Evolutionary conservation across 176 grass and related monocot species (phyloP).

Genomic region (Typha latifolia): DNA sequence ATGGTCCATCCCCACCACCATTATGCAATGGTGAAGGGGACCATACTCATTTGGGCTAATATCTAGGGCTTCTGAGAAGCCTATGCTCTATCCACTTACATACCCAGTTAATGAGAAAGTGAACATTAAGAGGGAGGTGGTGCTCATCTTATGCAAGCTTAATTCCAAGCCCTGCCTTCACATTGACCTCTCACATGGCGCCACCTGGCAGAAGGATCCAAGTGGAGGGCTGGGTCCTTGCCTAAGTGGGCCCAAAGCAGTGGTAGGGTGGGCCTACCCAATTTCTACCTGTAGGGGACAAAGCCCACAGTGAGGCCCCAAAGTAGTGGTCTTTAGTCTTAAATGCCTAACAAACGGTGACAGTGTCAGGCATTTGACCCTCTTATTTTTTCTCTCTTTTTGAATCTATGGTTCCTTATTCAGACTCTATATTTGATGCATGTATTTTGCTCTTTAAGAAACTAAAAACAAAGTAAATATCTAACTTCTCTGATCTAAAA

Average conservation of each 20-base stretch:
- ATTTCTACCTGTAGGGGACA: neutral
- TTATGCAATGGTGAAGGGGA: constrained; percentile 14
- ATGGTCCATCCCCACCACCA: constrained; percentile 12
- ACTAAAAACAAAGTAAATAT: too few species aligned
- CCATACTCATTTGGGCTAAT: constrained; percentile 19
- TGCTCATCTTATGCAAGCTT: too few species aligned
- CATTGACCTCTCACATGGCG: neutral
- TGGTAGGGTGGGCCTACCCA: neutral
- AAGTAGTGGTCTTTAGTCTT: neutral
- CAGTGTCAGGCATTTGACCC: neutral
- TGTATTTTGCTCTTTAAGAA: too few species aligned
- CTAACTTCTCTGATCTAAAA: too few species aligned
- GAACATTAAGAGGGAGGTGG: neutral
- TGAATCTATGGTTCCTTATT: too few species aligned
- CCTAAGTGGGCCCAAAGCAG: neutral
- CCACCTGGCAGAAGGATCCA: constrained; percentile 14
- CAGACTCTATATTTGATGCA: too few species aligned
- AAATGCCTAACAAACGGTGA: neutral
- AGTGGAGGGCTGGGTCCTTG: neutral
- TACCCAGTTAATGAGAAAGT: constrained; percentile 21
- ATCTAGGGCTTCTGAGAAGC: constrained; percentile 21
- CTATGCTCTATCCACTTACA: constrained; percentile 24
- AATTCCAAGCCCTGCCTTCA: constrained; percentile 5
- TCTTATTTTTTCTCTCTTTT: too few species aligned
- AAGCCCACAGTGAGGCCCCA: neutral